phyloP scores from a whole-genome alignment of 2,329 filamentous ascomycete genomes.

The Colletotrichum graminicola region DNA sequence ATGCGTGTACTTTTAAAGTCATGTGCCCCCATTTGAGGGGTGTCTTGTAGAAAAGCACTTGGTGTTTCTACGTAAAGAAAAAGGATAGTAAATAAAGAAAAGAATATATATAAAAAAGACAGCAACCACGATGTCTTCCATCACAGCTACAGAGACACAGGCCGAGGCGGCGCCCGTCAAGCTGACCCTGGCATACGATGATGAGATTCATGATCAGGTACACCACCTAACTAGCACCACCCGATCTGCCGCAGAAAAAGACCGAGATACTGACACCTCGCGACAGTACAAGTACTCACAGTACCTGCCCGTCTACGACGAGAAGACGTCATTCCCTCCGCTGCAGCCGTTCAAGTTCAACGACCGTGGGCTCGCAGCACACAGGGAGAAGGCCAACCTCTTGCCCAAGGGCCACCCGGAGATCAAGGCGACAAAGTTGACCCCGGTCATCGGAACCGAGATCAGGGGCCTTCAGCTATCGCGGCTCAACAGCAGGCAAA shows the following conservation, averaged over 20 bases:
- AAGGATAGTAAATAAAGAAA: not conserved
- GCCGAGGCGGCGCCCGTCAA: constrained; percentile 3
- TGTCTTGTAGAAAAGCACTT: not conserved
- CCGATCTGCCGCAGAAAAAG: not conserved
- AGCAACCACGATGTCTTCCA: constrained; percentile 82
- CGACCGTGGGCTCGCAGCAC: constrained; percentile 49
- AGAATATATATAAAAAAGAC: not conserved
- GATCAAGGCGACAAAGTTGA: constrained; percentile 42
- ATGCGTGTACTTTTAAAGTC: not conserved
- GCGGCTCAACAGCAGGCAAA: too few relatives aligned
- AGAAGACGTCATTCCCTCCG: constrained; percentile 47
- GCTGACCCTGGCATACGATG: constrained; percentile 31
- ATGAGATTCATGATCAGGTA: constrained; percentile 25
- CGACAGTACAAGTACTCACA: constrained; percentile 49
- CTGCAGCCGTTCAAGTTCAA: constrained; percentile 49
- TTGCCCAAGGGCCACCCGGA: constrained; percentile 40
- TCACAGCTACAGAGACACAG: constrained; percentile 75
- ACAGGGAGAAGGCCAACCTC: constrained; percentile 48
- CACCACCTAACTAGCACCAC: not conserved
- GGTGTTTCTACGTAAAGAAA: not conserved
- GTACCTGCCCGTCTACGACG: constrained; percentile 53
- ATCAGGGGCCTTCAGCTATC: too few relatives aligned
- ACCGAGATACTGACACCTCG: not conserved
- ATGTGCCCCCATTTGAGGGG: not conserved
- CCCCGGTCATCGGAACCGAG: constrained; percentile 53